These are phyloP conservation scores for Flagelloscypha sp. DNA, from an alignment of 768 basidiomycete species.

Conservation along the genomic window DNA sequence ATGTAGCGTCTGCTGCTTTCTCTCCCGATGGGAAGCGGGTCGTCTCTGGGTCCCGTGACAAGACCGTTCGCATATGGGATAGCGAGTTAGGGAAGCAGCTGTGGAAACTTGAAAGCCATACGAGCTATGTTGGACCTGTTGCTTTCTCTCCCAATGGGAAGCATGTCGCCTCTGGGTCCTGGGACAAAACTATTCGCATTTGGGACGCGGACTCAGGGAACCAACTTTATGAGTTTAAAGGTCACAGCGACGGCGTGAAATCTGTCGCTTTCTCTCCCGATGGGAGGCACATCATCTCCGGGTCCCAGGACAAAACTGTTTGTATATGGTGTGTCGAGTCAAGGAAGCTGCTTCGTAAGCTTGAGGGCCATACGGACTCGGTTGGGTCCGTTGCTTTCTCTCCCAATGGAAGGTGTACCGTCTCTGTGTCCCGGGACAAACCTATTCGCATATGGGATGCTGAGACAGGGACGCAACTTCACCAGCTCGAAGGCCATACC, in stretches of 20 bases:
- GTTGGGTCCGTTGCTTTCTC: background rate
- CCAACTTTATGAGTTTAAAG: background rate
- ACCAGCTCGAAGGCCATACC: background rate
- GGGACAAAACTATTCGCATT: background rate
- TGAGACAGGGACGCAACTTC: no score
- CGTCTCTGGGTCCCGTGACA: constrained; percentile 4
- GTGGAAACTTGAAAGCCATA: constrained; percentile 5
- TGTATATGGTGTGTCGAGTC: constrained; percentile 1
- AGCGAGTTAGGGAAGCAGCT: background rate
- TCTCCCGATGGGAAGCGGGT: background rate
- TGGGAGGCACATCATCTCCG: constrained; percentile 1
- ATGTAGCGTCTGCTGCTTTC: constrained; percentile 7
- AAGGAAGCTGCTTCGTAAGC: background rate
- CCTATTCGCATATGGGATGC: no score
- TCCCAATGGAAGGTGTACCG: background rate
- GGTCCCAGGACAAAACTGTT: constrained; percentile 1
- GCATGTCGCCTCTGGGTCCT: constrained; percentile 1
- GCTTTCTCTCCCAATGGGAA: constrained; percentile 11
- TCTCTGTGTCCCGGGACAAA: constrained; percentile 3
- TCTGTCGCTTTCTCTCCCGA: constrained; percentile 5
- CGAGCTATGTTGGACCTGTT: constrained; percentile 5
- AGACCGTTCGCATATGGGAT: constrained; percentile 7
- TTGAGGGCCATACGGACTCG: background rate
- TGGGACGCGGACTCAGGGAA: constrained; percentile 1
- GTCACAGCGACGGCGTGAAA: background rate